Conservation (phyloP, 164 flowering plant species). For the Nymphaea colorata region DNA sequence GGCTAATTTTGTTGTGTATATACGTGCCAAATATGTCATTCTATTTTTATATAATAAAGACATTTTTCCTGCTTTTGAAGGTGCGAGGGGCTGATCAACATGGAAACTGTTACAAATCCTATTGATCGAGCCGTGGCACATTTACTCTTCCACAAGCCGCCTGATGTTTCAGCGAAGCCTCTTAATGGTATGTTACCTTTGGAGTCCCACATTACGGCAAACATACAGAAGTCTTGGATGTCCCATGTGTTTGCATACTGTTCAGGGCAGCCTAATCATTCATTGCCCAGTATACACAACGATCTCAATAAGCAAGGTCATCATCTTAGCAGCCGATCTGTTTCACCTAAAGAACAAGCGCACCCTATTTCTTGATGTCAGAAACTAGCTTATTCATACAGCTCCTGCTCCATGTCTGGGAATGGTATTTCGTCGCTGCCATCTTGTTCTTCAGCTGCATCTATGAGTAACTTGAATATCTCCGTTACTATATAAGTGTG, state of each 20-base stretch:
- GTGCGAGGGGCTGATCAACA: constrained; percentile 39
- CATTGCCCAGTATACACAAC: constrained; percentile 4
- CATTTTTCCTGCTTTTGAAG: constrained; percentile 14
- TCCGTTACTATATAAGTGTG: no score
- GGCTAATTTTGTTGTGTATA: no score
- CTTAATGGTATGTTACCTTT: constrained; percentile 18
- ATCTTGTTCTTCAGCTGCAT: no score
- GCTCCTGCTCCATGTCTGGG: background rate
- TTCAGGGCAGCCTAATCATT: background rate
- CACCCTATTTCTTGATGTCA: background rate
- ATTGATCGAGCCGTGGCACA: constrained; percentile 84
- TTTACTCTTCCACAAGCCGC: constrained; percentile 64
- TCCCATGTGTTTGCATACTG: background rate
- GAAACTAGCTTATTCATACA: background rate
- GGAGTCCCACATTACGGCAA: constrained; percentile 32
- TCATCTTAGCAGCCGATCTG: background rate
- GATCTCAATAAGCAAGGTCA: constrained; percentile 19
- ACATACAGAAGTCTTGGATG: constrained; percentile 6
- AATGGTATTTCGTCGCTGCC: background rate
- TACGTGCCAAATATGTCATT: background rate
- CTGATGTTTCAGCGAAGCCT: constrained; percentile 23
- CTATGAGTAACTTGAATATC: no score
- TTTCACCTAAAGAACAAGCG: background rate
- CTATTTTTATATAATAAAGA: background rate
- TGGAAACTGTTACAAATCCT: constrained; percentile 82